Base-by-base conservation (phyloP, 2,329 filamentous ascomycete genomes). In the Neonectria hederae region DNA sequence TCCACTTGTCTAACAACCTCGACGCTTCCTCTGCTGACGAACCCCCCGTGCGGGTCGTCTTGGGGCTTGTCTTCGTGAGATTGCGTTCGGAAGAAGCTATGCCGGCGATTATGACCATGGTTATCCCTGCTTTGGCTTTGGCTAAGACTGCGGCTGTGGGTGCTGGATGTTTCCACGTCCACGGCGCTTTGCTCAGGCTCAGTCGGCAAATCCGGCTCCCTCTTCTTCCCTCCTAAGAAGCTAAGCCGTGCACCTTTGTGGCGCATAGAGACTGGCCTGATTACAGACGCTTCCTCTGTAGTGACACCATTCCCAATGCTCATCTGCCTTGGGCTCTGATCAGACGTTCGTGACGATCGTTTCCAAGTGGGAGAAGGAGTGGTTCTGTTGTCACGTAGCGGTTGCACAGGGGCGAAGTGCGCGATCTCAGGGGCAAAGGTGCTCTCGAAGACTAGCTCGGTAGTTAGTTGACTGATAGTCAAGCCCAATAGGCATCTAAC, bases 361-460 rank as follows among this genome's bases (percentile, higher is more conserved):
- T 83, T 77, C 78, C 81, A 81, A 62, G 80, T 81, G 52, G 84
- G 79, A 11, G 83, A 81, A 45, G 82, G 71, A 11, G 81, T 79
- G 56, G 78, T 76, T n/a, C 78, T 75, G 19, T 83, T 75, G n/a
- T 83, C 82, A 17, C 80, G 79, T 7, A 75, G 72, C 4, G 79
- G 78, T 53, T 82, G 83, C 2, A 81, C 81, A 11, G 86, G 86
- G 2, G 86, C 83, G 69, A 92, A 87, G 38, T 88, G 82, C 14
- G 85, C 83, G 38, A 92, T 86, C 75, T 93, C 90, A 0, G 87
- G 84, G 0, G 88, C 88, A 74, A 91, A 91, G 0, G 85, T 88
- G 17, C 75, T 77, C 74, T 90, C 84, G 66, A 90, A 91, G 74
- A 84, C 89, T 90, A 55, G 3, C 14, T n/a, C 40, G 30, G 4